These are phyloP conservation scores for Globisporangium alternatum DNA, from an alignment of 352 stramenopile species.

Conservation along the genomic window DNA sequence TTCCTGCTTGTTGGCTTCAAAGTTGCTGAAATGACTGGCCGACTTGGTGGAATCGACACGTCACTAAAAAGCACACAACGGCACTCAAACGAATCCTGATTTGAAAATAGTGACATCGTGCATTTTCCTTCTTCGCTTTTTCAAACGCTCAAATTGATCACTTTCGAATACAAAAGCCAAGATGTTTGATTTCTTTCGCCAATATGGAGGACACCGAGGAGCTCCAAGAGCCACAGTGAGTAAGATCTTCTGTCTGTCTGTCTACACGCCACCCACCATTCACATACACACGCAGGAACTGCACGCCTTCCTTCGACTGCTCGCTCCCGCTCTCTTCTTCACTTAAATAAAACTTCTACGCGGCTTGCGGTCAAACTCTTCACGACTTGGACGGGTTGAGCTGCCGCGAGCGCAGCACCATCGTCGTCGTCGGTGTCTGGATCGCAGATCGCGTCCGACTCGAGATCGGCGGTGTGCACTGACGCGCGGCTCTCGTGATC, in stretches of 20 bases:
- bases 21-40: conserved; percentile 5
- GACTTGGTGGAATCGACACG: not conserved
- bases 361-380: conserved; percentile 26
- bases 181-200: conserved; percentile 1
- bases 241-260: not conserved
- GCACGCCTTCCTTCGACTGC: conserved; percentile 14
- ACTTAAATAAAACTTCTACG: conserved; percentile 31
- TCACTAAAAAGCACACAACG: not conserved
- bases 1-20: conserved; percentile 6
- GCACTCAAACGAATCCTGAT: not conserved
- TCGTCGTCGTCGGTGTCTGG: conserved; percentile 40
- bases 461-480: conserved; percentile 31
- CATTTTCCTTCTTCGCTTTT: not conserved
- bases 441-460: conserved; percentile 35
- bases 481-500: conserved; percentile 42
- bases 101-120: conserved; percentile 10
- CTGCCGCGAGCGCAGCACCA: conserved; percentile 60
- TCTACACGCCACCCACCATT: not conserved
- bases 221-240: not conserved
- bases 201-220: conserved; percentile 6
- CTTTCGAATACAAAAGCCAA: conserved; percentile 20
- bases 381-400: conserved; percentile 40
- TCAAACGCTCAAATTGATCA: not conserved
- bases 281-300: not conserved
- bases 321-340: not conserved